Evolutionary conservation across 2,329 filamentous ascomycete genomes (phyloP).

Genomic region (Ophiocordyceps sinensis): DNA sequence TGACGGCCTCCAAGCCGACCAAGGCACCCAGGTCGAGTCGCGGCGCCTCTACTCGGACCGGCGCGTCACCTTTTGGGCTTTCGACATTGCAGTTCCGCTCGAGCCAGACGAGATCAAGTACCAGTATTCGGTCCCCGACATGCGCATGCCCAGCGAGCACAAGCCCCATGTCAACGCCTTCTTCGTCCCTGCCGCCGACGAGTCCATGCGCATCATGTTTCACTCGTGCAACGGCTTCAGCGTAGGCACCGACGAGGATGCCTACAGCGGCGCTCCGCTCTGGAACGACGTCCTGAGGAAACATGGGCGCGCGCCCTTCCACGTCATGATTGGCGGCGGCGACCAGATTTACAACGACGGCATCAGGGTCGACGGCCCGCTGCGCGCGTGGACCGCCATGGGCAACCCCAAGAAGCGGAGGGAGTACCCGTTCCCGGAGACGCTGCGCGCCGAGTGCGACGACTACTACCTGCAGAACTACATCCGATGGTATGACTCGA

Average conservation of each 20-base stretch:
- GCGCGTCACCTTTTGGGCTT: slow-evolving; percentile 81
- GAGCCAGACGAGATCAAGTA: slow-evolving; percentile 55
- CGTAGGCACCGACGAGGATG: slow-evolving; percentile 68
- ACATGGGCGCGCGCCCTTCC: slow-evolving; percentile 70
- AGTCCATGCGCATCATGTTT: slow-evolving; percentile 98
- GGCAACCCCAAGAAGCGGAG: slow-evolving; percentile 72
- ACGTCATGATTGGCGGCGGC: slow-evolving; percentile 89
- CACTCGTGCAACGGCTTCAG: slow-evolving; percentile 97
- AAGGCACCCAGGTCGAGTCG: slow-evolving; percentile 25
- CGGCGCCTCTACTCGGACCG: slow-evolving; percentile 50
- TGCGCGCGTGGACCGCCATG: slow-evolving; percentile 71
- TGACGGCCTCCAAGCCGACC: background rate
- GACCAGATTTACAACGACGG: slow-evolving; percentile 97
- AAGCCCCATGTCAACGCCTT: slow-evolving; percentile 54
- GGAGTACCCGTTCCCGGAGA: slow-evolving; percentile 61
- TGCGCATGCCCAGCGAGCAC: slow-evolving; percentile 44
- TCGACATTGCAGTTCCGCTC: slow-evolving; percentile 68
- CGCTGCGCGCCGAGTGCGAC: slow-evolving; percentile 71
- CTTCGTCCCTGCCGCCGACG: slow-evolving; percentile 66
- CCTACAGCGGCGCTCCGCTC: slow-evolving; percentile 78
- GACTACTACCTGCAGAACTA: slow-evolving; percentile 88
- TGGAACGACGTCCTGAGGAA: slow-evolving; percentile 88
- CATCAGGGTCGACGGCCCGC: slow-evolving; percentile 69
- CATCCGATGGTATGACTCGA: slow-evolving; percentile 65
- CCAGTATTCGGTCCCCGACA: slow-evolving; percentile 58